phyloP scores from a whole-genome alignment of 345 rosid species.

The Salix exigua region DNA sequence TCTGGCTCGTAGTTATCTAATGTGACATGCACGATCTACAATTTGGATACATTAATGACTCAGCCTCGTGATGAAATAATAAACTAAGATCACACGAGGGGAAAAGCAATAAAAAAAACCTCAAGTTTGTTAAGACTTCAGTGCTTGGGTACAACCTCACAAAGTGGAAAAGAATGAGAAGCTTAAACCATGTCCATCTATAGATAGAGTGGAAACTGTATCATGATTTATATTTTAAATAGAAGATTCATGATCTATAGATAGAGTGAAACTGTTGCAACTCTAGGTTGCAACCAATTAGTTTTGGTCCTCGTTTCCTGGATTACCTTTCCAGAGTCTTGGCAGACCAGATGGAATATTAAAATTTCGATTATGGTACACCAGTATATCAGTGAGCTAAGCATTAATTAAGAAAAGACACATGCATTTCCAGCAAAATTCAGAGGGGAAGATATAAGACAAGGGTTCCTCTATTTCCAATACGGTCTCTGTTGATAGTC shows the following conservation, averaged over 20 bases:
- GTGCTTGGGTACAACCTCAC: neutral
- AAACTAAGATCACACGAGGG: neutral
- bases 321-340: neutral
- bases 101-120: neutral
- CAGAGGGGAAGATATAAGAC: neutral
- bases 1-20: conserved; percentile 78
- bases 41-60: conserved; percentile 3
- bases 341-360: neutral
- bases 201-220: too few relatives aligned
- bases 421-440: neutral
- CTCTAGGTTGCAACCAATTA: neutral
- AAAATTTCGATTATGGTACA: neutral
- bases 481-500: too few relatives aligned
- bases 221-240: neutral
- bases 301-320: neutral
- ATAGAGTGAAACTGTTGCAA: neutral
- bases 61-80: neutral
- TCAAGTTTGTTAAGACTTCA: neutral
- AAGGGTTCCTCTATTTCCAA: neutral
- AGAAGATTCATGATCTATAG: neutral
- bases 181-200: neutral
- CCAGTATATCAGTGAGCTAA: neutral
- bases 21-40: conserved; percentile 69
- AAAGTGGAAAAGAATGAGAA: neutral
- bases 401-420: neutral